A percentile compares a stretch with the other conserved stretches of the same genome.
These are phyloP conservation scores for Paramecium tetraurelia DNA, from an alignment of 73 alveolate genomes.

Conservation along the genomic window DNA sequence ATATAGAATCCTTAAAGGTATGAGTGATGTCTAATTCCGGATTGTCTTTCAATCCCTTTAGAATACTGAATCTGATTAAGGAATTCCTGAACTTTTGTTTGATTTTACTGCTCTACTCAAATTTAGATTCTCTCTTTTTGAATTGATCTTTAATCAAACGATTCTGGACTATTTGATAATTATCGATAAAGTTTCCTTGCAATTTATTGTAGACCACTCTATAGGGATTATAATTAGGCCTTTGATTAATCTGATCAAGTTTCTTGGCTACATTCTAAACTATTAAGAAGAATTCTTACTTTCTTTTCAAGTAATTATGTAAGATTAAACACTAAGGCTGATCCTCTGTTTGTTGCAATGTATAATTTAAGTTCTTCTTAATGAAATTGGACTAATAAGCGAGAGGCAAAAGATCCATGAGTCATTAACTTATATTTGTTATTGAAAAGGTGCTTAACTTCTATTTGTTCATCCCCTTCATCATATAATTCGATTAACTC, in stretches of 20 bases:
- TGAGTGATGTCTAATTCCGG: neutral
- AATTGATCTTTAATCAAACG: constrained; percentile 19
- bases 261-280: neutral
- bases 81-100: neutral
- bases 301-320: neutral
- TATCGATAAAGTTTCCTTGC: neutral
- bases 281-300: neutral
- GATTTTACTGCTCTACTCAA: neutral
- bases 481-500: constrained; percentile 23
- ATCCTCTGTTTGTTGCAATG: neutral
- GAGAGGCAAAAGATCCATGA: neutral
- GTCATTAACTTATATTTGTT: neutral
- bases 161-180: neutral
- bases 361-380: neutral
- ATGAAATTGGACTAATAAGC: neutral
- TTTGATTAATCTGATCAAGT: neutral
- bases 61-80: neutral
- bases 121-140: neutral
- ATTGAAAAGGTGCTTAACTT: neutral
- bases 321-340: neutral
- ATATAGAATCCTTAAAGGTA: neutral
- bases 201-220: constrained; percentile 24
- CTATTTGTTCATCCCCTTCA: neutral
- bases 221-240: constrained; percentile 14
- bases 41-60: constrained; percentile 22